Evolutionary conservation across 371 early-diverging fungal species (phyloP).

Genomic region (Gilbertella persicaria): DNA sequence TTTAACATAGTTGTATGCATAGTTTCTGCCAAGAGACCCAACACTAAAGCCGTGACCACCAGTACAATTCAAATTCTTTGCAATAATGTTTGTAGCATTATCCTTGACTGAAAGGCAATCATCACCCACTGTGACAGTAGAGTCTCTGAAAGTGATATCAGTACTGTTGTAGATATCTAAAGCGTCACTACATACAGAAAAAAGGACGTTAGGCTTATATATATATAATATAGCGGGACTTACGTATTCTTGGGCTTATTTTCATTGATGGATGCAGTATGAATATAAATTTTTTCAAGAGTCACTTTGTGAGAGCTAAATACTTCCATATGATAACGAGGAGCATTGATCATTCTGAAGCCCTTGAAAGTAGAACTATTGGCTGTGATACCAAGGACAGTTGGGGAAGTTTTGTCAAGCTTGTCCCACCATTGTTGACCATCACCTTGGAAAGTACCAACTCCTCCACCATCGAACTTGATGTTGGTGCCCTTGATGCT

Average conservation of each 20-base stretch:
- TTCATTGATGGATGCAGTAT: conserved; percentile 27
- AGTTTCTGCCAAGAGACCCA: conserved; percentile 35
- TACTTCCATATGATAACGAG: conserved; percentile 35
- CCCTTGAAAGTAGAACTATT: conserved; percentile 33
- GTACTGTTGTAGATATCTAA: conserved; percentile 35
- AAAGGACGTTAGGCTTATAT: no score
- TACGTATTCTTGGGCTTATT: conserved; percentile 26
- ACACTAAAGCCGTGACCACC: conserved; percentile 42
- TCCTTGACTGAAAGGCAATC: conserved; percentile 19
- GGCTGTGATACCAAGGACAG: conserved; percentile 30
- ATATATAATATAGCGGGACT: not conserved
- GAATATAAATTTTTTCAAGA: conserved; percentile 22
- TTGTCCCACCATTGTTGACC: conserved; percentile 42
- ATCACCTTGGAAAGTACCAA: conserved; percentile 28
- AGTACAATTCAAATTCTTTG: conserved; percentile 25
- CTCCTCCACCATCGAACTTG: conserved; percentile 23
- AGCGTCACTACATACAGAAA: conserved; percentile 29
- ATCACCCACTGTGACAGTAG: conserved; percentile 30
- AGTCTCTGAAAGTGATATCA: conserved; percentile 24
- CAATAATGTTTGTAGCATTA: conserved; percentile 23
- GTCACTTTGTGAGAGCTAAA: conserved; percentile 28
- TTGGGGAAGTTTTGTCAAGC: conserved; percentile 30
- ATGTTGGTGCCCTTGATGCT: conserved; percentile 29
- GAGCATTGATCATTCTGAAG: conserved; percentile 33
- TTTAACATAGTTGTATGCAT: conserved; percentile 23